Base-by-base conservation (phyloP, 108 stramenopile species). In the Stephanodiscus triporus region DNA sequence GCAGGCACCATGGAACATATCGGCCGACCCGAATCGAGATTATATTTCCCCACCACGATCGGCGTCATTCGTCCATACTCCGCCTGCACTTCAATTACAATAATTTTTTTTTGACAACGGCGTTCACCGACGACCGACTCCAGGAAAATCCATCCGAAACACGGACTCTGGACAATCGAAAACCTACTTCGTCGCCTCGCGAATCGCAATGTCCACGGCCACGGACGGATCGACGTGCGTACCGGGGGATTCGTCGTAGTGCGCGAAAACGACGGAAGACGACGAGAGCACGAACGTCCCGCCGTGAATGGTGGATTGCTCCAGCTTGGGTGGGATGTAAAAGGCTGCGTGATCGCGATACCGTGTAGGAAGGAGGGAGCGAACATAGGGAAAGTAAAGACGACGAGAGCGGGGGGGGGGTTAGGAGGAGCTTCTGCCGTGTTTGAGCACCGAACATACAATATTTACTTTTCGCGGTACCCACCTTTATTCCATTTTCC, bases 171-270 rank as follows among this genome's bases (percentile, higher is more conserved):
- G 5, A 6, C 16, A 49, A 49, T 49, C 23, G 23, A 23, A 5
- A 23, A 20, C 17, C 19, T 20, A 53, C 9, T 8, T 53, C 51
- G 29, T 4, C n/a, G 58, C 58, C 34, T 59, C 58, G 26, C 34
- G 16, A 6, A 59, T 59, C 14, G 90, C 88, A 60, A 86, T 37
- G 10, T 68, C 69, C 7, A 86, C 72, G 9, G 86, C 73, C 50
- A 84, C 58, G 26, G 81, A 49, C 19, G 86, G 64, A 22, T 77
- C 65, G 11, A 72, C 80, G 64, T 92, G 91, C 3, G 91, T 85
- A 11, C 78, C 91, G 16, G 88, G 86, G 2, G 85, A 77, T 75
- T 87, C 89, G 48, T 92, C 91, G 59, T 92, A 92, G 76, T 92
- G 88, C 1, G 89, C 91, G 68, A 85, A 89, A 10, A 89, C 43